Conservation (phyloP, 306 rosid genomes). For the Prunus salicina region DNA sequence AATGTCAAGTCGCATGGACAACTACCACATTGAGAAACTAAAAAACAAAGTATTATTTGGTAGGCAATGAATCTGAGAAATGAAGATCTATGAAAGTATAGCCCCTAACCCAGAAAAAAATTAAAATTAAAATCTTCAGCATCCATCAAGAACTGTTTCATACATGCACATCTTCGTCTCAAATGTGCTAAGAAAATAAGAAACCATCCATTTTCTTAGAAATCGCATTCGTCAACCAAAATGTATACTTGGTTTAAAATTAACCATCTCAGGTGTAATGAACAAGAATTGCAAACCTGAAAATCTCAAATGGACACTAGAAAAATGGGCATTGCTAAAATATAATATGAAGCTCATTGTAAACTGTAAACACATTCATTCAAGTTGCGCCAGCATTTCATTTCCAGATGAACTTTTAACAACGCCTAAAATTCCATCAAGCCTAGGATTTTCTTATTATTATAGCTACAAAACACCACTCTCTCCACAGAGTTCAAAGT, state of each 20-base stretch:
- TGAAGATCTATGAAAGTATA: no score
- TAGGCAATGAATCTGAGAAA: not conserved
- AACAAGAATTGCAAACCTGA: not conserved
- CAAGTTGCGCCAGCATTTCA: not conserved
- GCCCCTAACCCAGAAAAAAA: not conserved
- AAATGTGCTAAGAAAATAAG: not conserved
- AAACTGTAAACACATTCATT: not conserved
- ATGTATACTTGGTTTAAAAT: no score
- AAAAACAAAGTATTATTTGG: not conserved
- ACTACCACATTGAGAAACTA: not conserved
- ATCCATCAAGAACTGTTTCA: not conserved
- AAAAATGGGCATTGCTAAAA: not conserved
- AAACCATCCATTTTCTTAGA: not conserved
- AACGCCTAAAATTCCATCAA: not conserved
- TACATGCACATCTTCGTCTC: not conserved
- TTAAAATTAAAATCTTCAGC: not conserved
- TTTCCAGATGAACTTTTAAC: not conserved
- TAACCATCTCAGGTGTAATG: no score
- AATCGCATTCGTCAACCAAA: not conserved
- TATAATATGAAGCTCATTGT: not conserved
- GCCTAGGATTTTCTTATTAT: conserved; percentile 7
- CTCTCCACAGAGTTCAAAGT: conserved; percentile 1
- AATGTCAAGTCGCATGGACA: not conserved
- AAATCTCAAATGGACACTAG: not conserved
- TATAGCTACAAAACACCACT: not conserved